Evolutionary conservation across 2,329 filamentous ascomycete genomes (phyloP).

Genomic region (Ophiosphaerella herpotricha): DNA sequence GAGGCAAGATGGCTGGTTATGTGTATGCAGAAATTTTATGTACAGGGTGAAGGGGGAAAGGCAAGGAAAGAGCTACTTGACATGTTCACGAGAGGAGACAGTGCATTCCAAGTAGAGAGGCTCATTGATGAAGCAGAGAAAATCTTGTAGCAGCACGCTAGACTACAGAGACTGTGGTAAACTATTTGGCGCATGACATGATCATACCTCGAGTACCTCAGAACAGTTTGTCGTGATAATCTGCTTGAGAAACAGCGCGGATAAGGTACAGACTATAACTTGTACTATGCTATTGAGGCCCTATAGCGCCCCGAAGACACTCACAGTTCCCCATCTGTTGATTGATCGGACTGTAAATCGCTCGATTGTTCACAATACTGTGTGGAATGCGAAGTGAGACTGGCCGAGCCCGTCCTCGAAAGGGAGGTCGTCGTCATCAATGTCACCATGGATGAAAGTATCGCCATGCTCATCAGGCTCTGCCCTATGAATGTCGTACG

Average conservation of each 20-base stretch:
- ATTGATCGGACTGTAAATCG: too few species aligned
- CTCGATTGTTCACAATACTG: too few species aligned
- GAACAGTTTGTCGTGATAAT: neutral
- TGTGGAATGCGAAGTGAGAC: too few species aligned
- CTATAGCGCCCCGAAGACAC: neutral
- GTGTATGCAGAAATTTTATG: constrained; percentile 94
- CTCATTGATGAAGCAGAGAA: constrained; percentile 89
- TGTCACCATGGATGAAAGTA: neutral
- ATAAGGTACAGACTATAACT: neutral
- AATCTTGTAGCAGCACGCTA: constrained; percentile 50
- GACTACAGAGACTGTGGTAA: neutral
- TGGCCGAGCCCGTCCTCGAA: too few species aligned
- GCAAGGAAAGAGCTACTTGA: constrained; percentile 67
- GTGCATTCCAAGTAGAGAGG: constrained; percentile 79
- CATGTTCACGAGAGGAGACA: constrained; percentile 80
- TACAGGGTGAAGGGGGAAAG: constrained; percentile 58
- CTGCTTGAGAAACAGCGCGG: too few species aligned
- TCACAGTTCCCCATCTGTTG: neutral
- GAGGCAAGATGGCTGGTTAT: constrained; percentile 90
- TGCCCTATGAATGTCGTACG: constrained; percentile 8
- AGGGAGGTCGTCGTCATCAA: neutral
- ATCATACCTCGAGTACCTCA: neutral
- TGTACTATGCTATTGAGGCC: neutral
- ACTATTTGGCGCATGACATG: too few species aligned
- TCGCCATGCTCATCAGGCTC: constrained; percentile 6